Percentiles rank a stretch among this genome's conserved stretches.
Conservation (phyloP, 176 grass and related monocot species). For the Elymus sibiricus region DNA sequence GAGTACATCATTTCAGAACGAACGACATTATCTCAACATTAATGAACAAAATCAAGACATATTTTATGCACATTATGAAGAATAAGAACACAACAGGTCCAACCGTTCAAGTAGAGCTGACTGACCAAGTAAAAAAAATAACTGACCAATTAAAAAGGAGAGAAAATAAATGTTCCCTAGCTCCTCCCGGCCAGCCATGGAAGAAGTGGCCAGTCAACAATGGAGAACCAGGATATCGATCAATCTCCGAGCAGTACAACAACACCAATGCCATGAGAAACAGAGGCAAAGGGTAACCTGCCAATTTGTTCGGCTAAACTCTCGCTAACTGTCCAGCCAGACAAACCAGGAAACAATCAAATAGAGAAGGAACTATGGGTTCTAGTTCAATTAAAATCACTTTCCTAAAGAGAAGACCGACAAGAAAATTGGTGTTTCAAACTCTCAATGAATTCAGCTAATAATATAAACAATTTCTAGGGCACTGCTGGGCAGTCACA, state of each 20-base stretch:
- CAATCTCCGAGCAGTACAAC: constrained; percentile 25
- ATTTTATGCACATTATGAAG: neutral
- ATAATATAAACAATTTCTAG: neutral
- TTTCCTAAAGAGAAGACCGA: neutral
- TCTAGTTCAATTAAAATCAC: neutral
- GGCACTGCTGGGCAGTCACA: neutral
- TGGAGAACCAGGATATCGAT: neutral
- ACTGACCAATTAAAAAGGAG: neutral
- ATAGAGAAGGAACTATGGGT: neutral
- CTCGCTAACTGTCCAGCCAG: neutral
- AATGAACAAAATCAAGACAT: neutral
- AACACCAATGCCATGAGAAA: constrained; percentile 9
- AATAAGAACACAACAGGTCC: neutral
- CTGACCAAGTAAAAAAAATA: too few relatives aligned
- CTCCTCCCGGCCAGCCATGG: neutral
- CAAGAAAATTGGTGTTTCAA: neutral
- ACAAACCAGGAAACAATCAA: neutral
- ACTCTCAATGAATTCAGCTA: neutral
- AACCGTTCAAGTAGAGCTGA: neutral
- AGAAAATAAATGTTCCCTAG: neutral
- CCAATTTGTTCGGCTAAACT: constrained; percentile 16
- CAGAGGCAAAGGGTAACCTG: constrained; percentile 27
- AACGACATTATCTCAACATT: neutral
- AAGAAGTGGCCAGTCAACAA: neutral
- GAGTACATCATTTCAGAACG: too few relatives aligned